Conservation (phyloP, 768 basidiomycete species). For the Rhodotorula toruloides region DNA sequence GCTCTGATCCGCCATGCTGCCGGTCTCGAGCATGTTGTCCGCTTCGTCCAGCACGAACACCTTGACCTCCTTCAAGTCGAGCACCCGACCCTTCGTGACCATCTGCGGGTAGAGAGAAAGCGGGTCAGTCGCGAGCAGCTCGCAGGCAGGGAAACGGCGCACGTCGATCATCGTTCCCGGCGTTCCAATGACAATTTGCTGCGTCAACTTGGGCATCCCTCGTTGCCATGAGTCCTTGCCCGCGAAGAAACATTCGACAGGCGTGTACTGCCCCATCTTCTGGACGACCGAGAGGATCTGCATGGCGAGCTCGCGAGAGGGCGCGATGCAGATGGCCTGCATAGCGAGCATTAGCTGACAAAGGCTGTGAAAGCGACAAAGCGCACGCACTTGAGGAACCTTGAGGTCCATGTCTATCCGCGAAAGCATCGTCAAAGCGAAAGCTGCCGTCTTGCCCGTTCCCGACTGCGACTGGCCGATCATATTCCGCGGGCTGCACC, state of each 20-base stretch:
- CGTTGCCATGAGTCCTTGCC: conserved; percentile 65
- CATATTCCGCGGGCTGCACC: conserved; percentile 84
- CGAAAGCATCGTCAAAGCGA: conserved; percentile 94
- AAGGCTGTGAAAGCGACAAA: background rate
- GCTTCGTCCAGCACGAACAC: conserved; percentile 97
- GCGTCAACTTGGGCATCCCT: conserved; percentile 56
- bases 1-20: conserved; percentile 81
- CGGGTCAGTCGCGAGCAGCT: background rate
- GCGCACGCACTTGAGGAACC: conserved; percentile 67
- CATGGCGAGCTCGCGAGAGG: conserved; percentile 90
- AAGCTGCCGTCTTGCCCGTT: conserved; percentile 97
- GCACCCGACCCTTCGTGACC: conserved; percentile 36
- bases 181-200: conserved; percentile 90
- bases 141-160: conserved; percentile 47
- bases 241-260: conserved; percentile 87
- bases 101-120: conserved; percentile 19
- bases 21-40: conserved; percentile 96
- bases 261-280: conserved; percentile 90
- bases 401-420: conserved; percentile 77
- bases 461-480: conserved; percentile 99
- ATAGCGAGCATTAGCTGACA: background rate
- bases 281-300: conserved; percentile 95
- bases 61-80: conserved; percentile 74
- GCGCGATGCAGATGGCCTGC: conserved; percentile 93
- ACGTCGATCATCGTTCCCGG: conserved; percentile 92